phyloP scores from a whole-genome alignment of 73 alveolate species.

The Blepharisma stoltei region DNA sequence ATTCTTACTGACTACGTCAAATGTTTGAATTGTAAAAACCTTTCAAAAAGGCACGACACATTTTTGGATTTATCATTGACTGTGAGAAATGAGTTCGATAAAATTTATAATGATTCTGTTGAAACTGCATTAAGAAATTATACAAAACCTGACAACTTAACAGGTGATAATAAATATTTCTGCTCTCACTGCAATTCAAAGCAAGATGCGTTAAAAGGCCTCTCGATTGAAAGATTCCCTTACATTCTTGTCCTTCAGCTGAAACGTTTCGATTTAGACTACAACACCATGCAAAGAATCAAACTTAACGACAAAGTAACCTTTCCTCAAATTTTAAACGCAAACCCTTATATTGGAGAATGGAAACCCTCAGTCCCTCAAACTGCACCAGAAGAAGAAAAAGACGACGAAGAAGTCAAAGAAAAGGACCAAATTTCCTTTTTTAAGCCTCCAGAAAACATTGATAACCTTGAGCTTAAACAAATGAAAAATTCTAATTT shows the following conservation, averaged over 20 bases:
- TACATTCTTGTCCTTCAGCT: constrained; percentile 70
- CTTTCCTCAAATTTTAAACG: constrained; percentile 63
- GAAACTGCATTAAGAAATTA: constrained; percentile 87
- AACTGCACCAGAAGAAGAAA: not conserved
- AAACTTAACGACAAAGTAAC: constrained; percentile 78
- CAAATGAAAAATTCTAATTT: not conserved
- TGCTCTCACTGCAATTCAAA: constrained; percentile 85
- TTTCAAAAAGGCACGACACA: constrained; percentile 54
- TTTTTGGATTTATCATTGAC: constrained; percentile 87
- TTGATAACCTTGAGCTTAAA: constrained; percentile 9
- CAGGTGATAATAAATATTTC: constrained; percentile 76
- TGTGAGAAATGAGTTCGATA: constrained; percentile 76
- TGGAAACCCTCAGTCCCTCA: not conserved
- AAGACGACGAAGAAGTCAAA: constrained; percentile 4
- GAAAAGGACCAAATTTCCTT: not conserved
- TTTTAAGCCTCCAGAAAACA: not conserved
- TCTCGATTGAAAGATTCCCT: constrained; percentile 68
- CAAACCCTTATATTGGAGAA: constrained; percentile 55
- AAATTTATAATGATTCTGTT: constrained; percentile 70
- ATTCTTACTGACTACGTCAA: constrained; percentile 57
- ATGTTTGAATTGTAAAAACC: constrained; percentile 85
- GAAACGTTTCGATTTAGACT: constrained; percentile 84
- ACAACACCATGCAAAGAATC: constrained; percentile 60
- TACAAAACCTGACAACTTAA: constrained; percentile 82
- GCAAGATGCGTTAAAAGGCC: constrained; percentile 87